phyloP scores from a whole-genome alignment of 1,139 yeast species.

The Kluyveromyces marxianus region DNA sequence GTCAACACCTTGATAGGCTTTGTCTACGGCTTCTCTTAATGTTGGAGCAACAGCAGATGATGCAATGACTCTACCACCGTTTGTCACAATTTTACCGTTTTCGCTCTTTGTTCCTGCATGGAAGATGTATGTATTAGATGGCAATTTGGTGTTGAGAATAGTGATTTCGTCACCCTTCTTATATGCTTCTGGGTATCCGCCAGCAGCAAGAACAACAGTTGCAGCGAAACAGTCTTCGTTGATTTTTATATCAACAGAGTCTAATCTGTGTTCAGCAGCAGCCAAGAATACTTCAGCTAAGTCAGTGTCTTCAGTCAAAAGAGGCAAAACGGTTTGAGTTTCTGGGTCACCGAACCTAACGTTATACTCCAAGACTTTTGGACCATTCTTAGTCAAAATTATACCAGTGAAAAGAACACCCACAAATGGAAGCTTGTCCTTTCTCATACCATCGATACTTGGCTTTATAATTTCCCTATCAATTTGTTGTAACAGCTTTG shows the following conservation, averaged over 20 bases:
- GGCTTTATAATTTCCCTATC: slow-evolving; percentile 74
- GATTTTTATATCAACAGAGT: slow-evolving; percentile 63
- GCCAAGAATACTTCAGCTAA: slow-evolving; percentile 89
- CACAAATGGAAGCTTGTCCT: slow-evolving; percentile 90
- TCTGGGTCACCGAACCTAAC: slow-evolving; percentile 99
- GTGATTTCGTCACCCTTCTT: slow-evolving; percentile 80
- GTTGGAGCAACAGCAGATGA: slow-evolving; percentile 78
- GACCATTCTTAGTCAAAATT: slow-evolving; percentile 77
- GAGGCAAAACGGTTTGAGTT: slow-evolving; percentile 91
- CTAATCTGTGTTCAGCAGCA: slow-evolving; percentile 90
- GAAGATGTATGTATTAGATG: slow-evolving; percentile 62
- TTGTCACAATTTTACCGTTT: slow-evolving; percentile 59
- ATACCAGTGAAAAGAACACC: slow-evolving; percentile 97
- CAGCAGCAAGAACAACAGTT: slow-evolving; percentile 94
- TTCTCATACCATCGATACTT: slow-evolving; percentile 93
- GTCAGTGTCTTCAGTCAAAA: slow-evolving; percentile 76
- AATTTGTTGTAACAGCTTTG: slow-evolving; percentile 59
- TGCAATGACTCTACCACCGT: slow-evolving; percentile 97
- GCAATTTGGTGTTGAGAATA: slow-evolving; percentile 40
- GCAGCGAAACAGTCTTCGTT: slow-evolving; percentile 63
- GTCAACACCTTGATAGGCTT: slow-evolving; percentile 80
- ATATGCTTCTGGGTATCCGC: slow-evolving; percentile 90
- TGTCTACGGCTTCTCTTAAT: slow-evolving; percentile 71
- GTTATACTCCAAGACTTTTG: slow-evolving; percentile 93
- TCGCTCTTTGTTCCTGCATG: slow-evolving; percentile 81